Evolutionary conservation across 1,139 yeast species (phyloP).

Genomic region (Pichia sp.): DNA sequence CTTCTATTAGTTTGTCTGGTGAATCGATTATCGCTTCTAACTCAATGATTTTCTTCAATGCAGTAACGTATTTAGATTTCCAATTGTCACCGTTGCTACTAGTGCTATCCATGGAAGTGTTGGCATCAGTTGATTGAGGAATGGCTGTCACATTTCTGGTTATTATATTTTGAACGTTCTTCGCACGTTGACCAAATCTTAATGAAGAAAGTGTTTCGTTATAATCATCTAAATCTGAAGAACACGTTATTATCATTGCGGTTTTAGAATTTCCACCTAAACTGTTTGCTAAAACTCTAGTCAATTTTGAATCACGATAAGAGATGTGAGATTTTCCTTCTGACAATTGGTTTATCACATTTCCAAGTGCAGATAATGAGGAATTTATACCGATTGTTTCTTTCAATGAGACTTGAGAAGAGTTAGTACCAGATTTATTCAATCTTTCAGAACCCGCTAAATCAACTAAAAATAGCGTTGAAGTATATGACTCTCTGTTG

Average conservation of each 20-base stretch:
- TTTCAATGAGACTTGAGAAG: slow-evolving; percentile 56
- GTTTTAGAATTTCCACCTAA: slow-evolving; percentile 89
- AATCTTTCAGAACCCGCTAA: slow-evolving; percentile 89
- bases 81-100: background rate
- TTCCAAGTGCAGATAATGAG: slow-evolving; percentile 75
- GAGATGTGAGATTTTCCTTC: slow-evolving; percentile 50
- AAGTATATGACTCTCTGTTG: slow-evolving; percentile 36
- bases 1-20: background rate
- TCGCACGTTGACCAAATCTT: slow-evolving; percentile 80
- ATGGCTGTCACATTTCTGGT: background rate
- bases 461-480: slow-evolving; percentile 78
- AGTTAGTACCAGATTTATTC: slow-evolving; percentile 78
- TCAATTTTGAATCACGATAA: slow-evolving; percentile 80
- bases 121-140: background rate
- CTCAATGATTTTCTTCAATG: slow-evolving; percentile 14
- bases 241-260: slow-evolving; percentile 73
- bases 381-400: slow-evolving; percentile 85
- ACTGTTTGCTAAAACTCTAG: slow-evolving; percentile 80
- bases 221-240: slow-evolving; percentile 62
- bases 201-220: slow-evolving; percentile 75
- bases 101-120: background rate
- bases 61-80: slow-evolving; percentile 12
- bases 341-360: slow-evolving; percentile 69
- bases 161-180: slow-evolving; percentile 33
- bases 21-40: slow-evolving; percentile 11